Evolutionary conservation across 2,329 filamentous ascomycete genomes (phyloP).

Genomic region (Pestalotiopsis sp.): DNA sequence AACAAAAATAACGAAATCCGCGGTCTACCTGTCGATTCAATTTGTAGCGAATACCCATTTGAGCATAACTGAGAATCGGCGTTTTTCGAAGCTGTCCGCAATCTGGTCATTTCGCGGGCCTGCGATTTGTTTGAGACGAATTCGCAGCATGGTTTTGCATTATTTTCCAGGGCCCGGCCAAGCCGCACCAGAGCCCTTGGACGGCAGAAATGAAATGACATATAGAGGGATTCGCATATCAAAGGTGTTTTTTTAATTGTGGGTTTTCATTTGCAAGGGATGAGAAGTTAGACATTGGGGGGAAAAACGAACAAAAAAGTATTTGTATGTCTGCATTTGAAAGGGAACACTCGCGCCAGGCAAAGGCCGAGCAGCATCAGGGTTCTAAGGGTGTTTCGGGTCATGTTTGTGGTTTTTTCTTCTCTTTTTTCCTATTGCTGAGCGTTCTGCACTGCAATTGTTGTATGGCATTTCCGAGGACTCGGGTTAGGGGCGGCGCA

Average conservation of each 20-base stretch:
- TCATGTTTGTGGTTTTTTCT: conserved; percentile 21
- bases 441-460: conserved; percentile 17
- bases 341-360: conserved; percentile 2
- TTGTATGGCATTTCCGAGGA: conserved; percentile 16
- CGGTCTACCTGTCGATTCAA: conserved; percentile 22
- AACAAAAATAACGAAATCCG: conserved; percentile 15
- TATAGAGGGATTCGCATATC: conserved; percentile 23
- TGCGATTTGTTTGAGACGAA: background rate
- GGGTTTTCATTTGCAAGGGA: conserved; percentile 11
- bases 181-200: background rate
- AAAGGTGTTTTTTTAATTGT: conserved; percentile 27
- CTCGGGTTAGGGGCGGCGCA: background rate
- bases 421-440: conserved; percentile 16
- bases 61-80: conserved; percentile 24
- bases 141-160: conserved; percentile 1
- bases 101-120: conserved; percentile 3
- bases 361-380: conserved; percentile 9
- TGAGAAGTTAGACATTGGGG: conserved; percentile 24
- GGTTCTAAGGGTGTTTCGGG: conserved; percentile 18
- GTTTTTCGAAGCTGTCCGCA: conserved; percentile 20
- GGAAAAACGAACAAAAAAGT: conserved; percentile 28
- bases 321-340: conserved; percentile 16
- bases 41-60: conserved; percentile 28
- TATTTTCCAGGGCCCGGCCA: conserved; percentile 12
- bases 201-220: background rate